Evolutionary conservation across 805 yeast genomes (phyloP).

Genomic region (Sugiyamaella americana): DNA sequence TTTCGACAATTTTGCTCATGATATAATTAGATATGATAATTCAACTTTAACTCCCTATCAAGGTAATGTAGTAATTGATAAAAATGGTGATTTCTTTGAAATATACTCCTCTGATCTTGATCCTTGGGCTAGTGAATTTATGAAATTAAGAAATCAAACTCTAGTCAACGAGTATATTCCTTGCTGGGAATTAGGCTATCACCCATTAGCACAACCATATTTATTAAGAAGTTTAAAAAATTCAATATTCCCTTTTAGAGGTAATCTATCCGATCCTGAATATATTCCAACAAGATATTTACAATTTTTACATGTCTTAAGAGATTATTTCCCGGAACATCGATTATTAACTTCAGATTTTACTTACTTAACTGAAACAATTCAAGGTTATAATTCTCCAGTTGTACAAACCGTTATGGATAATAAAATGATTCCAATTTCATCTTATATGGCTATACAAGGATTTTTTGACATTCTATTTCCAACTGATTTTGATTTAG

Average conservation of each 20-base stretch:
- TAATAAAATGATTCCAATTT: conserved; percentile 59
- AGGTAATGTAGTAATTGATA: conserved; percentile 70
- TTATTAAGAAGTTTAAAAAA: conserved; percentile 40
- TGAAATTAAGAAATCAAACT: conserved; percentile 44
- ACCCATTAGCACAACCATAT: conserved; percentile 55
- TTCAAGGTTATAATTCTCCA: conserved; percentile 60
- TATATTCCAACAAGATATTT: conserved; percentile 73
- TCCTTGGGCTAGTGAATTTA: conserved; percentile 41
- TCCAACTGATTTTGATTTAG: conserved; percentile 67
- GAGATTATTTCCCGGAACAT: conserved; percentile 67
- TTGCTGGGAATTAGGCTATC: conserved; percentile 36
- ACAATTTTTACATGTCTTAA: conserved; percentile 57
- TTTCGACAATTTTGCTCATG: conserved; percentile 80
- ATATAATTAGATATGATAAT: conserved; percentile 68
- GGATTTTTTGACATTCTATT: conserved; percentile 85
- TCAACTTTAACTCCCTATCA: conserved; percentile 62
- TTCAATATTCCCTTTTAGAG: conserved; percentile 57
- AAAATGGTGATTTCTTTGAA: conserved; percentile 68
- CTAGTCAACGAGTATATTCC: conserved; percentile 23
- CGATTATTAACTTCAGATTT: conserved; percentile 71
- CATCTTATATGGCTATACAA: conserved; percentile 75
- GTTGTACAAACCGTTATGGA: conserved; percentile 73
- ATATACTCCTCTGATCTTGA: conserved; percentile 40
- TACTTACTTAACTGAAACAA: conserved; percentile 35
- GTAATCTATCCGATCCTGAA: conserved; percentile 63